Conservation (phyloP, 495 filamentous ascomycete species). For the Neurospora pannonica region DNA sequence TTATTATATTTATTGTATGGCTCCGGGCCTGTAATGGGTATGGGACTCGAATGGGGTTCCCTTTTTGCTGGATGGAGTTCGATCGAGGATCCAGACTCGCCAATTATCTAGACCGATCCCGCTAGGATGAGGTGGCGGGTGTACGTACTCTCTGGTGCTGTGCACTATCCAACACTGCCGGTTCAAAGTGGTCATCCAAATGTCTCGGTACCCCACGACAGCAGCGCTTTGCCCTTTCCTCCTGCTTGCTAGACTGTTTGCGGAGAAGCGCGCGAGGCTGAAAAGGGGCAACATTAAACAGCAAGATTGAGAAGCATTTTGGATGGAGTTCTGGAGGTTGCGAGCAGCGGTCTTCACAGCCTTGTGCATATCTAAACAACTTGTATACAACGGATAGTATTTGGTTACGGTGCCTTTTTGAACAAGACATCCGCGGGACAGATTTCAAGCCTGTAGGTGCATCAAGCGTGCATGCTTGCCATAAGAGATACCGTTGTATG, state of each 20-base stretch:
- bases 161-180: not conserved
- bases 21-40: not conserved
- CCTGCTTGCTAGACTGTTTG: not conserved
- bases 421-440: not conserved
- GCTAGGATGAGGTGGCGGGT: not conserved
- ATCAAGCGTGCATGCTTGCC: not conserved
- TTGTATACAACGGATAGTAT: not conserved
- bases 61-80: not conserved
- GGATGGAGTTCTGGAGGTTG: not conserved
- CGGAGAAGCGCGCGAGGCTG: not conserved
- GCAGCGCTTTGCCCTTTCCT: not conserved
- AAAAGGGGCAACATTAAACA: not conserved
- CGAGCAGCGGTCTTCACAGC: not conserved
- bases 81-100: not conserved
- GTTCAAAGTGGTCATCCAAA: not conserved
- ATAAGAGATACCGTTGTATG: not conserved
- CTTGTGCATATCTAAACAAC: not conserved
- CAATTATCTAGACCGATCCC: not conserved
- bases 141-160: not conserved
- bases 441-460: not conserved
- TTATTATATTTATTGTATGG: not conserved
- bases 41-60: not conserved
- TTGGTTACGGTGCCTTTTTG: not conserved
- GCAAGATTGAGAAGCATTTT: not conserved
- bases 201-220: not conserved